Evolutionary conservation across 345 rosid genomes (phyloP).

Genomic region (Boechera divaricarpa): DNA sequence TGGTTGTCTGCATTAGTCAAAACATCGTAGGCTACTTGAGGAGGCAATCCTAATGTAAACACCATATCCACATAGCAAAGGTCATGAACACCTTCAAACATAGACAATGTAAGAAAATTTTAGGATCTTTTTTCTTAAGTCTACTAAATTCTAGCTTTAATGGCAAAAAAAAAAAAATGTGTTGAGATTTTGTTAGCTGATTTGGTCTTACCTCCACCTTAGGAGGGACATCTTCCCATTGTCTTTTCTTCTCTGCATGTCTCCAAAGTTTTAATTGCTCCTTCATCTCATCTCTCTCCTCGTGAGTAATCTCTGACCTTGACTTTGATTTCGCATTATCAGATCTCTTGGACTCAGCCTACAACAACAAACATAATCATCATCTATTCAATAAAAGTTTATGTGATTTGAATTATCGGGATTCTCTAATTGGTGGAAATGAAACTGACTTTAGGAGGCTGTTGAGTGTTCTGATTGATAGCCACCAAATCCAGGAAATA

Average conservation of each 20-base stretch:
- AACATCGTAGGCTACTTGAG: slow-evolving; percentile 15
- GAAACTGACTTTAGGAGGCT: slow-evolving; percentile 1
- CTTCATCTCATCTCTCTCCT: slow-evolving; percentile 50
- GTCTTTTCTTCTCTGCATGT: slow-evolving; percentile 49
- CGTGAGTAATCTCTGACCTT: neutral
- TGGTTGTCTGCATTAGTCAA: slow-evolving; percentile 26
- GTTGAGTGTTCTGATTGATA: slow-evolving; percentile 11
- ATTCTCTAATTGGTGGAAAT: neutral
- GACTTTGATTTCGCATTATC: neutral
- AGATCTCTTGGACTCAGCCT: slow-evolving; percentile 38
- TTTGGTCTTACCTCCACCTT: slow-evolving; percentile 55
- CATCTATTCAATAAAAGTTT: neutral
- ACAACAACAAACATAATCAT: slow-evolving; percentile 25
- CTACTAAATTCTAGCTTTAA: too few relatives aligned
- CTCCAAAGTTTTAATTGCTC: slow-evolving; percentile 67
- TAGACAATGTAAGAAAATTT: neutral
- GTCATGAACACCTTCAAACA: too few relatives aligned
- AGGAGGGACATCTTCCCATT: slow-evolving; percentile 64
- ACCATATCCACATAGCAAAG: too few relatives aligned
- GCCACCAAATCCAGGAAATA: neutral
- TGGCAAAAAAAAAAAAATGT: too few relatives aligned
- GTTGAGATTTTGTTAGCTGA: neutral
- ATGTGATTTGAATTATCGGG: neutral
- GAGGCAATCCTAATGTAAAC: slow-evolving; percentile 20
- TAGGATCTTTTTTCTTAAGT: neutral